These are phyloP conservation scores for Lanmaoa rubissima DNA, from an alignment of 768 basidiomycete species.

Conservation along the genomic window DNA sequence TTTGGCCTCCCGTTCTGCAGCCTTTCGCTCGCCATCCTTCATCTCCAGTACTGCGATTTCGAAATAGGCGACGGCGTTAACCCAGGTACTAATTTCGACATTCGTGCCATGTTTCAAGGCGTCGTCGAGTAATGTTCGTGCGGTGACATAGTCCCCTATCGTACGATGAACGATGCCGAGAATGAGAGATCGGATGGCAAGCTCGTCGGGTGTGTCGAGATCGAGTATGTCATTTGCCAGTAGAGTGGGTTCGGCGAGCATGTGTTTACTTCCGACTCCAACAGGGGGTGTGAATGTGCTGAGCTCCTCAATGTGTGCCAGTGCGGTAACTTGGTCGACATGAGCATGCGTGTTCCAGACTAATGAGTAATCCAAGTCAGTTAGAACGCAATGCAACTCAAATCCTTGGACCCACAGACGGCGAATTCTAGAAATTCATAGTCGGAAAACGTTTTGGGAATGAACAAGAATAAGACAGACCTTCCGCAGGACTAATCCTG, in stretches of 20 bases:
- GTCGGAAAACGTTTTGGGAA: constrained; percentile 5
- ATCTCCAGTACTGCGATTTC: constrained; percentile 72
- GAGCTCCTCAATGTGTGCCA: constrained; percentile 59
- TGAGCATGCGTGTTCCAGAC: constrained; percentile 82
- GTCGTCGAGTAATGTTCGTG: constrained; percentile 52
- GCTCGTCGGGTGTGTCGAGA: constrained; percentile 70
- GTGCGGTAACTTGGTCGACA: constrained; percentile 49
- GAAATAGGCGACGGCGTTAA: constrained; percentile 62
- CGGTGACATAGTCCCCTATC: constrained; percentile 40
- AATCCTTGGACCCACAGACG: constrained; percentile 51
- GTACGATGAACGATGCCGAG: constrained; percentile 68
- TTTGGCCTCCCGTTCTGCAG: constrained; percentile 32
- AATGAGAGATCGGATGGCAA: constrained; percentile 64
- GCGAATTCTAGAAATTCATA: constrained; percentile 50
- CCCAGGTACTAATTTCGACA: constrained; percentile 62
- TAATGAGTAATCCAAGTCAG: constrained; percentile 26
- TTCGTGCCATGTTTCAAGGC: constrained; percentile 42
- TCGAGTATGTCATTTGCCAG: constrained; percentile 26
- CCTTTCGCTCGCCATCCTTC: constrained; percentile 50
- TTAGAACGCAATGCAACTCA: neutral
- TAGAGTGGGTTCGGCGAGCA: neutral
- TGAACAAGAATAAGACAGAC: constrained; percentile 33
- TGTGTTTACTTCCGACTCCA: constrained; percentile 32
- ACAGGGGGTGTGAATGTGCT: constrained; percentile 47
- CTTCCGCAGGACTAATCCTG: constrained; percentile 69